Conservation (phyloP, 352 stramenopile species). For the Discostella stelligera region DNA sequence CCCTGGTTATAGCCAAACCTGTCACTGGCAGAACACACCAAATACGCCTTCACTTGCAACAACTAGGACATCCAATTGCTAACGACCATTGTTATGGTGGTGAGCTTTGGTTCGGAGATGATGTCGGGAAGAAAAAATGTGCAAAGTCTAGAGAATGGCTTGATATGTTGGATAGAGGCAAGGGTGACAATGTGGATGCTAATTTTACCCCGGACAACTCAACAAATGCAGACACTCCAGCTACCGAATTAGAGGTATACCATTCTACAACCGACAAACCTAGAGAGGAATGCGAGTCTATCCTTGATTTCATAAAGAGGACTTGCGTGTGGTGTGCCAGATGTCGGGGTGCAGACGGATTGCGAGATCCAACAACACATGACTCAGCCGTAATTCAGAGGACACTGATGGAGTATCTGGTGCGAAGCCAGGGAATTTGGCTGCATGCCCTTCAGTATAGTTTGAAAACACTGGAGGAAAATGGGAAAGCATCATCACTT, state of each 20-base stretch:
- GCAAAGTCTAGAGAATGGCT: constrained; percentile 45
- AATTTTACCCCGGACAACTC: constrained; percentile 26
- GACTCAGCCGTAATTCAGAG: constrained; percentile 32
- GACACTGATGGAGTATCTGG: constrained; percentile 72
- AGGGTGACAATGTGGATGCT: not conserved
- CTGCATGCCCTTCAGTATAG: constrained; percentile 79
- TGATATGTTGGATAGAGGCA: constrained; percentile 32
- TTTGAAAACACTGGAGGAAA: constrained; percentile 36
- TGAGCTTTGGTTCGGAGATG: constrained; percentile 88
- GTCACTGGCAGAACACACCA: constrained; percentile 96
- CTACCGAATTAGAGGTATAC: constrained; percentile 68
- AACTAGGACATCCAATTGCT: constrained; percentile 88
- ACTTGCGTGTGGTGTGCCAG: constrained; percentile 81
- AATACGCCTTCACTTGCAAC: constrained; percentile 94
- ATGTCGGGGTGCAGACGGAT: constrained; percentile 32
- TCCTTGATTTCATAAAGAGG: constrained; percentile 74
- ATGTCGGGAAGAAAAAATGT: constrained; percentile 46
- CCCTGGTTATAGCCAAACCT: constrained; percentile 90
- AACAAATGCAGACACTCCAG: constrained; percentile 64
- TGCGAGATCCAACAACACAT: constrained; percentile 16
- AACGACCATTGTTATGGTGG: constrained; percentile 97
- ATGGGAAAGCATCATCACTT: constrained; percentile 22
- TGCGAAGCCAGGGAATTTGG: constrained; percentile 76
- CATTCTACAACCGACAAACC: constrained; percentile 34
- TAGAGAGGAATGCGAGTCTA: constrained; percentile 57